A percentile compares a stretch with the other conserved stretches of the same genome.
phyloP scores from a whole-genome alignment of 768 basidiomycete genomes.

The Boletellus ananas region DNA sequence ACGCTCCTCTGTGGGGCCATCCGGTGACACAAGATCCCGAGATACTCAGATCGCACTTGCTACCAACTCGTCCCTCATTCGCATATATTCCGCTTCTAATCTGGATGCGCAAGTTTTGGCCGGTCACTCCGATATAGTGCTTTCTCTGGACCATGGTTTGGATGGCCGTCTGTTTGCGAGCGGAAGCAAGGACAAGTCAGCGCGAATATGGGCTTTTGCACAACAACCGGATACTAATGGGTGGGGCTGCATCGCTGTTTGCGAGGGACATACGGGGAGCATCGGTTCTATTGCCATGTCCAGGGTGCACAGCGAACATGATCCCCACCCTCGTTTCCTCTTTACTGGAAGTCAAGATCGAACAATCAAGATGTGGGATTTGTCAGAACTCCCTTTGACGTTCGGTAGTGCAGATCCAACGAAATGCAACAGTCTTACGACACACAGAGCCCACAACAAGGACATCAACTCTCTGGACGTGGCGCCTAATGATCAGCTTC shows the following conservation, averaged over 20 bases:
- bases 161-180: conserved; percentile 76
- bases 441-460: conserved; percentile 93
- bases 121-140: conserved; percentile 89
- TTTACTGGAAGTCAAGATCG: conserved; percentile 97
- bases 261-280: conserved; percentile 93
- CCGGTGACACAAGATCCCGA: conserved; percentile 21
- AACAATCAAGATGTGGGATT: conserved; percentile 98
- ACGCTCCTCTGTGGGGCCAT: conserved; percentile 21
- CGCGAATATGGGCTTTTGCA: conserved; percentile 69
- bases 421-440: conserved; percentile 74
- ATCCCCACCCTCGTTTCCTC: conserved; percentile 55
- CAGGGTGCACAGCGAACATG: conserved; percentile 31
- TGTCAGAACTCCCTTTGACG: conserved; percentile 48
- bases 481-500: conserved; percentile 79
- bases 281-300: conserved; percentile 87
- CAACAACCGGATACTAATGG: conserved; percentile 12
- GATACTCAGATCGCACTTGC: conserved; percentile 88
- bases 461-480: conserved; percentile 97
- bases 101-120: conserved; percentile 83
- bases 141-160: conserved; percentile 70
- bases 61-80: conserved; percentile 95
- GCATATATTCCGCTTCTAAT: conserved; percentile 73
- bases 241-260: conserved; percentile 73
- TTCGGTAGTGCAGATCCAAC: conserved; percentile 26
- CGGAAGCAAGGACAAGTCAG: conserved; percentile 90